phyloP scores from a whole-genome alignment of 352 stramenopile species.

The Globisporangium perplexum region DNA sequence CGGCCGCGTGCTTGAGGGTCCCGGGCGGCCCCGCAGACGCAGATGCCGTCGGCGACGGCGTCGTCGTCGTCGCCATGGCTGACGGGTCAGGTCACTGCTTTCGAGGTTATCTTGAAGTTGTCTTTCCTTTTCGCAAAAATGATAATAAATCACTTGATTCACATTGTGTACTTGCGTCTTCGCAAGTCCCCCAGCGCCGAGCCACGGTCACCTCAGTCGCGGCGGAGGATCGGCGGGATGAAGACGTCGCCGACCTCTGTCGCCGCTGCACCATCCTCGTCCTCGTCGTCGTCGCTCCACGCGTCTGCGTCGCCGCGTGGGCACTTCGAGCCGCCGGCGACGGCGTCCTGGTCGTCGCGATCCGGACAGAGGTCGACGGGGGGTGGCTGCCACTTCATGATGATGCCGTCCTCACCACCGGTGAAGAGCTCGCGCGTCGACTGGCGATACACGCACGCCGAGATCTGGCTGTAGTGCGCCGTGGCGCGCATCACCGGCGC shows the following conservation, averaged over 20 bases:
- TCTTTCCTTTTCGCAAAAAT: too few species aligned
- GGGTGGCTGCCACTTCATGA: slow-evolving; percentile 61
- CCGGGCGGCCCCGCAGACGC: background rate
- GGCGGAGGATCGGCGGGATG: slow-evolving; percentile 56
- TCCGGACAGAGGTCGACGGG: slow-evolving; percentile 22
- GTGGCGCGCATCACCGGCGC: slow-evolving; percentile 23
- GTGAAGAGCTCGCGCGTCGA: slow-evolving; percentile 50
- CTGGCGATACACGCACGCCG: slow-evolving; percentile 52
- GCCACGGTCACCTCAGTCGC: too few species aligned
- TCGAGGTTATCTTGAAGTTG: too few species aligned
- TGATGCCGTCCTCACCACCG: slow-evolving; percentile 53
- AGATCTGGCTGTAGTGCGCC: slow-evolving; percentile 60
- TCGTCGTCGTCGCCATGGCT: too few species aligned
- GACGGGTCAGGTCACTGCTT: too few species aligned
- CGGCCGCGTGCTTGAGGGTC: slow-evolving; percentile 23
- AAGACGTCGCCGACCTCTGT: slow-evolving; percentile 26
- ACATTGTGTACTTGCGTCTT: too few species aligned
- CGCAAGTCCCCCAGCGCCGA: too few species aligned
- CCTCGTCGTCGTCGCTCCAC: slow-evolving; percentile 55
- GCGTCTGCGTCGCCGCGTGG: slow-evolving; percentile 36
- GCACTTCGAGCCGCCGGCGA: too few species aligned
- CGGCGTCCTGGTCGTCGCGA: slow-evolving; percentile 1
- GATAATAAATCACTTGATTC: too few species aligned
- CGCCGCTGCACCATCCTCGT: slow-evolving; percentile 4
- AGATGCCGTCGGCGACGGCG: too few species aligned